phyloP scores from a whole-genome alignment of 192 early-diverging fungal species.

The Entomortierella parvispora region DNA sequence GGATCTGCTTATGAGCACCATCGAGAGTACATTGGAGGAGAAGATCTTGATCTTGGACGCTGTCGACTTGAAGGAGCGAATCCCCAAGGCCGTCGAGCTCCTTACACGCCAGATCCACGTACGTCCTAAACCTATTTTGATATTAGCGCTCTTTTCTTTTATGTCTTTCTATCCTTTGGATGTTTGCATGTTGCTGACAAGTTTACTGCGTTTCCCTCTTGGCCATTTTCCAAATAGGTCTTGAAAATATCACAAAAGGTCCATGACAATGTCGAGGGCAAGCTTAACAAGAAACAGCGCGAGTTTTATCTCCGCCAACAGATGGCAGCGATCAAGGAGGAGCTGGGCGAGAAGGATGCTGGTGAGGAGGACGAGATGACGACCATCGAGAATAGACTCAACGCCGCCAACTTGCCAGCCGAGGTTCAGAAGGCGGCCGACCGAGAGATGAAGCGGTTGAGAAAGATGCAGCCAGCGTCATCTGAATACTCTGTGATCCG shows the following conservation, averaged over 20 bases:
- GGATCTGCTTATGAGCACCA: slow-evolving; percentile 75
- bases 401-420: slow-evolving; percentile 66
- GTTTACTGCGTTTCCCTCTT: background rate
- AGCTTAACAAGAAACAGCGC: slow-evolving; percentile 81
- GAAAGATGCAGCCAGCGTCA: slow-evolving; percentile 75
- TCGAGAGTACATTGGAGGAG: slow-evolving; percentile 77
- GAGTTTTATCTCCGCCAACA: slow-evolving; percentile 85
- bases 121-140: background rate
- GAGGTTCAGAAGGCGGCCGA: slow-evolving; percentile 67
- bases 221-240: slow-evolving; percentile 55
- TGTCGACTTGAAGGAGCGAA: slow-evolving; percentile 63
- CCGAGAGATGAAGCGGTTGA: slow-evolving; percentile 74
- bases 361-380: slow-evolving; percentile 75
- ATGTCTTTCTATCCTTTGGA: background rate
- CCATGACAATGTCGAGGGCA: slow-evolving; percentile 75
- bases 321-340: slow-evolving; percentile 84
- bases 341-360: slow-evolving; percentile 76
- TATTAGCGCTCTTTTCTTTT: background rate
- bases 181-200: background rate
- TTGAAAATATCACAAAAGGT: slow-evolving; percentile 84
- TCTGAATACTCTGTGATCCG: slow-evolving; percentile 82
- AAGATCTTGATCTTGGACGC: slow-evolving; percentile 73
- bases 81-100: slow-evolving; percentile 64
- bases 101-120: slow-evolving; percentile 79
- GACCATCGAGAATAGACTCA: slow-evolving; percentile 64